Base-by-base conservation (phyloP, 257 asterid genomes). In the Solanum sparsipilum region DNA sequence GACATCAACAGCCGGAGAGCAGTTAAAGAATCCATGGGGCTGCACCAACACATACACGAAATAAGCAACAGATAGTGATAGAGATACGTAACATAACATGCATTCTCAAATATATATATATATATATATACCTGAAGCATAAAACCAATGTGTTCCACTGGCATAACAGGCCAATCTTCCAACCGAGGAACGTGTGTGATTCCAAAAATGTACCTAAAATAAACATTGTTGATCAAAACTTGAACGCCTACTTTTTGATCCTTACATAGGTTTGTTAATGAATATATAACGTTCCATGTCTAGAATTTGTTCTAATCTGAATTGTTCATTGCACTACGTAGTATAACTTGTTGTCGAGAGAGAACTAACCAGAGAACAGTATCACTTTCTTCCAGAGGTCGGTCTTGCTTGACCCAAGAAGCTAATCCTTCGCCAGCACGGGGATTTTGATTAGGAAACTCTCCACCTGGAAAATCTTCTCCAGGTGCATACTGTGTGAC, bases 131-230 rank as follows among this genome's bases (percentile, higher is more conserved):
- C 99, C 98, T 96, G 99, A 88, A 96, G 98, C 93, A 94, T 86
- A 87, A 96, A 96, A 65, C 99, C 99, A 81, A 95, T 92, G 92
- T 87, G 96, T 90, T 96, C 99, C 46, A 95, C 99, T 0, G 98
- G 99, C 99, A 96, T 96, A 81, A 96, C 98, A 46, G 99, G 99
- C 98, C 98, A 96, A 91, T 96, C 99, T 90, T 96, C 99, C 92
- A 95, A 83, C 29, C 98, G 93, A 85, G 99, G 98, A 86, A 95
- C 98, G 87, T 95, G 98, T 5, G 99, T 96, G 91, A 96, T 94
- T 88, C 99, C 99, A 82, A 96, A 96, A 21, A 94, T 94, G 83
- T 96, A 96, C 99, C 99, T 95, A 83, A 89, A 87, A 25, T 52
- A 52, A 88, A 87, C 46, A 88, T 32, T 46, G 39, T 27, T 25